These are phyloP conservation scores for Acacia pycnantha DNA, from an alignment of 331 rosid species.

Conservation along the genomic window DNA sequence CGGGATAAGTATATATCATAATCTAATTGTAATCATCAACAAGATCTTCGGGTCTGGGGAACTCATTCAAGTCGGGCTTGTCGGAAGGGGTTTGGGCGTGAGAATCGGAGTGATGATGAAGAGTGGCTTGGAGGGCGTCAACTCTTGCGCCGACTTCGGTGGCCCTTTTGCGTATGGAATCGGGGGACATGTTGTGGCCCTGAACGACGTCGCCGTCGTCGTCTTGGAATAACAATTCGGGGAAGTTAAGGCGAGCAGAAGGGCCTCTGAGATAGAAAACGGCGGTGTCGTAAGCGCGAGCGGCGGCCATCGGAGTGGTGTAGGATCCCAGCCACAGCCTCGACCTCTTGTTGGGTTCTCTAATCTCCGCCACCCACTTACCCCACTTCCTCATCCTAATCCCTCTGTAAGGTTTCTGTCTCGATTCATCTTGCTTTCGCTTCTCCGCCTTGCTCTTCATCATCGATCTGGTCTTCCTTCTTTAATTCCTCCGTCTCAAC, in stretches of 20 bases:
- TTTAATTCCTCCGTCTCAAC: slow-evolving; percentile 30
- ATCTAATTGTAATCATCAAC: slow-evolving; percentile 23
- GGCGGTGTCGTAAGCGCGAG: slow-evolving; percentile 97
- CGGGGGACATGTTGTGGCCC: slow-evolving; percentile 69
- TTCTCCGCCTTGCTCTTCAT: slow-evolving; percentile 14
- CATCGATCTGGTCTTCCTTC: slow-evolving; percentile 14
- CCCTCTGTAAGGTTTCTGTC: slow-evolving; percentile 71
- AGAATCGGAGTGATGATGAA: slow-evolving; percentile 28
- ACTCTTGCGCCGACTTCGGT: slow-evolving; percentile 90
- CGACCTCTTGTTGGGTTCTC: slow-evolving; percentile 90
- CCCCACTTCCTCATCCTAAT: slow-evolving; percentile 99
- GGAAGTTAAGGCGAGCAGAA: slow-evolving; percentile 78
- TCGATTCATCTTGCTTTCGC: slow-evolving; percentile 23
- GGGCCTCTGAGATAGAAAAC: slow-evolving; percentile 85
- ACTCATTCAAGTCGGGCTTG: slow-evolving; percentile 80
- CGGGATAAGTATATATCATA: neutral
- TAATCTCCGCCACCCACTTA: slow-evolving; percentile 96
- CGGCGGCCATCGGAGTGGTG: slow-evolving; percentile 80
- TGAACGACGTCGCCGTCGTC: slow-evolving; percentile 29
- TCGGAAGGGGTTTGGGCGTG: neutral
- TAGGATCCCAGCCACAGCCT: slow-evolving; percentile 95
- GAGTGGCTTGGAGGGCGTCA: slow-evolving; percentile 68
- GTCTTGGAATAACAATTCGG: slow-evolving; percentile 69
- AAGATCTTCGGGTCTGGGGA: slow-evolving; percentile 70
- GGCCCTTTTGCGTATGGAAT: slow-evolving; percentile 74